Evolutionary conservation across 495 filamentous ascomycete genomes (phyloP).

Genomic region (Talaromyces trachyspermus): DNA sequence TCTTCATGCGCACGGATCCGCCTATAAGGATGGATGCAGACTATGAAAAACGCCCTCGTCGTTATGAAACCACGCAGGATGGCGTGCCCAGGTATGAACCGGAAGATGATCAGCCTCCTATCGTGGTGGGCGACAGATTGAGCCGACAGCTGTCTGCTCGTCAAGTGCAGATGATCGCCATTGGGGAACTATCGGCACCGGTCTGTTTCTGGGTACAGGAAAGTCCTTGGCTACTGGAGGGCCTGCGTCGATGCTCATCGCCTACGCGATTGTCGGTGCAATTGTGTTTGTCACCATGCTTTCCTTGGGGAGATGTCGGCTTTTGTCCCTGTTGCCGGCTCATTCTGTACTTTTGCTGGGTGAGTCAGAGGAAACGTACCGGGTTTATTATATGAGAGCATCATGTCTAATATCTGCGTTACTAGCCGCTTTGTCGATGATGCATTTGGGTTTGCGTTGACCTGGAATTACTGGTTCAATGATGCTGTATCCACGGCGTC

Average conservation of each 20-base stretch:
- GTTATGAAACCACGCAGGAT: background rate
- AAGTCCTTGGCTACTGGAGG: constrained; percentile 54
- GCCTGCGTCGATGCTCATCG: constrained; percentile 61
- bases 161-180: constrained; percentile 60
- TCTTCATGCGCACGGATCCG: too few relatives aligned
- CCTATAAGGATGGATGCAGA: background rate
- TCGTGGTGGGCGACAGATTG: constrained; percentile 4
- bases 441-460: constrained; percentile 65
- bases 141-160: constrained; percentile 23
- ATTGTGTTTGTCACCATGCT: constrained; percentile 47
- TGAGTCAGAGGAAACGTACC: constrained; percentile 17
- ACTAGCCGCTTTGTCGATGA: constrained; percentile 57
- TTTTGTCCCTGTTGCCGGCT: constrained; percentile 42
- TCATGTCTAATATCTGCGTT: constrained; percentile 2
- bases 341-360: constrained; percentile 47
- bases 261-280: constrained; percentile 49
- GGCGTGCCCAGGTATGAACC: background rate
- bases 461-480: constrained; percentile 64
- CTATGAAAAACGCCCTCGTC: constrained; percentile 1
- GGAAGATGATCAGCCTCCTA: background rate
- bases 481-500: constrained; percentile 50
- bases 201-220: constrained; percentile 67
- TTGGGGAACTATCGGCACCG: constrained; percentile 73
- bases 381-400: background rate
- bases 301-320: constrained; percentile 43